phyloP scores from a whole-genome alignment of 352 stramenopile genomes.

The Lagenidium giganteum region DNA sequence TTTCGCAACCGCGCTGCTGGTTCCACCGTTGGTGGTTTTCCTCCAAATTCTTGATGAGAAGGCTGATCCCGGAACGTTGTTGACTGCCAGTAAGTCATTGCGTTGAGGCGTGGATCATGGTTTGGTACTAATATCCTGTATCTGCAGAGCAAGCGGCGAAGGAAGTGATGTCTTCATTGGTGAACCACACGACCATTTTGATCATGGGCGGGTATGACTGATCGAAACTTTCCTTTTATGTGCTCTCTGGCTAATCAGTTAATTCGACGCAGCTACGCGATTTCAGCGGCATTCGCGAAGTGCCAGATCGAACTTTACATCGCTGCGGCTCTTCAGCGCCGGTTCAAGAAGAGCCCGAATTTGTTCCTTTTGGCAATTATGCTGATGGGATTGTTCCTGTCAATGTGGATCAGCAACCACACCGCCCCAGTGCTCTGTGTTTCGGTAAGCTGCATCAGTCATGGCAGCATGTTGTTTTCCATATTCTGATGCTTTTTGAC shows the following conservation, averaged over 20 bases:
- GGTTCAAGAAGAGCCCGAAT: constrained; percentile 86
- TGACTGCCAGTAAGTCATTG: constrained; percentile 55
- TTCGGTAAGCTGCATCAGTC: constrained; percentile 58
- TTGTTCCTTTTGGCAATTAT: constrained; percentile 91
- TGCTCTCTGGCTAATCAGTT: too few relatives aligned
- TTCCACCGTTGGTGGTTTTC: constrained; percentile 86
- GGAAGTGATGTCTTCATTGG: constrained; percentile 84
- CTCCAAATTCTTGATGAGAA: constrained; percentile 87
- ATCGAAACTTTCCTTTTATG: not conserved
- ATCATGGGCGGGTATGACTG: constrained; percentile 86
- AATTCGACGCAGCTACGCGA: constrained; percentile 53
- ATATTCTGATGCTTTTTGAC: not conserved
- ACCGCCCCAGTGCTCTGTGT: constrained; percentile 91
- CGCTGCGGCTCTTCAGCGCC: constrained; percentile 81
- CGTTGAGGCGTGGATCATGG: not conserved
- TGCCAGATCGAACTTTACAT: constrained; percentile 92
- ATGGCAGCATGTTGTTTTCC: constrained; percentile 3
- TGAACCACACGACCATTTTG: constrained; percentile 91
- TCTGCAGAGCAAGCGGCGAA: constrained; percentile 72
- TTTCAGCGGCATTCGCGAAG: constrained; percentile 88
- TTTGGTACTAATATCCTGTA: not conserved
- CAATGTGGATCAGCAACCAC: constrained; percentile 93
- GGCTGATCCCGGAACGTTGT: constrained; percentile 52
- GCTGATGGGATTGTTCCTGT: constrained; percentile 90
- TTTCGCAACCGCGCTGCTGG: constrained; percentile 87